phyloP scores from a whole-genome alignment of 257 asterid genomes.

The Ocimum tenuiflorum region DNA sequence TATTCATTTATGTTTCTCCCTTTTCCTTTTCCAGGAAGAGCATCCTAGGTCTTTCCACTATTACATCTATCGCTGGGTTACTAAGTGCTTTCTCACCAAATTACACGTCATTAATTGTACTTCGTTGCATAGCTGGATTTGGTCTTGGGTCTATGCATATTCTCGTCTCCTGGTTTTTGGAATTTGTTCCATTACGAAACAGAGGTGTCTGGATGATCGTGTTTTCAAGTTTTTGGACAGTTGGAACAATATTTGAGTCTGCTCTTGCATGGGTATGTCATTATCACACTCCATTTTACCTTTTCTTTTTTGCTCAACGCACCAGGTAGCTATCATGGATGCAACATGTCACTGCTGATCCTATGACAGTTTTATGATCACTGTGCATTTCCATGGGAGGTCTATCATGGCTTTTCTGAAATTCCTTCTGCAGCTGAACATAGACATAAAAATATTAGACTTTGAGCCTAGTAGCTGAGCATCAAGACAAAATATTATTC shows the following conservation, averaged over 20 bases:
- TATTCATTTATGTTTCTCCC: not conserved
- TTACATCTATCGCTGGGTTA: conserved; percentile 40
- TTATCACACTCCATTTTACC: not conserved
- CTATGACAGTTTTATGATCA: too few species aligned
- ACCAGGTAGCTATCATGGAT: too few species aligned
- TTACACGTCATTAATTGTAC: conserved; percentile 24
- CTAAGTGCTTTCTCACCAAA: conserved; percentile 47
- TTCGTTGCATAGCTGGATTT: conserved; percentile 39
- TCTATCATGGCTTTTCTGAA: too few species aligned
- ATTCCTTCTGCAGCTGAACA: not conserved
- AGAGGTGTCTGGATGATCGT: conserved; percentile 53
- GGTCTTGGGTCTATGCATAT: conserved; percentile 43
- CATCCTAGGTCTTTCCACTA: conserved; percentile 31
- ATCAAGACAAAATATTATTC: not conserved
- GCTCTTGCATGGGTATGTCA: conserved; percentile 49
- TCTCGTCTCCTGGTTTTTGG: conserved; percentile 42
- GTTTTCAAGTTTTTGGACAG: conserved; percentile 45
- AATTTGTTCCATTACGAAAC: conserved; percentile 36
- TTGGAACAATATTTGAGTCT: conserved; percentile 48
- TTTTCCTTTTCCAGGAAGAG: conserved; percentile 27
- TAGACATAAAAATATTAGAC: not conserved
- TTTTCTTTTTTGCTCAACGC: too few species aligned
- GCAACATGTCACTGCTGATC: too few species aligned
- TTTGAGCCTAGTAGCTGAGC: not conserved
- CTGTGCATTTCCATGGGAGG: too few species aligned